Evolutionary conservation across 371 early-diverging fungal genomes (phyloP).

Genomic region (Mucor lusitanicus): DNA sequence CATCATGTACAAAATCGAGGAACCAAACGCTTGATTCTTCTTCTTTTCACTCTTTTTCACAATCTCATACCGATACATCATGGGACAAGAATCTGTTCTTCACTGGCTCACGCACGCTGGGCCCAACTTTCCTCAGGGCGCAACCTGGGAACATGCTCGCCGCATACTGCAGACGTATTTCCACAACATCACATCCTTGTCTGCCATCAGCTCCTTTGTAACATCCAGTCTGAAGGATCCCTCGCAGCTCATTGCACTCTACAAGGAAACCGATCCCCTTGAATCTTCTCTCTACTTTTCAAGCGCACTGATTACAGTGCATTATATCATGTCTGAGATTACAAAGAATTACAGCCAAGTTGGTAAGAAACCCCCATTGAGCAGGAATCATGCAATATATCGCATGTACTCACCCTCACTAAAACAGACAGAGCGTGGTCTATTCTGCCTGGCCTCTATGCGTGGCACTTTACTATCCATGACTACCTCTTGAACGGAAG

Average conservation of each 20-base stretch:
- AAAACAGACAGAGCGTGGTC: conserved; percentile 69
- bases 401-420: too few species aligned
- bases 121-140: conserved; percentile 7
- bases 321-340: conserved; percentile 36
- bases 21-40: not conserved
- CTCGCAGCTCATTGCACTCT: not conserved
- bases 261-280: conserved; percentile 30
- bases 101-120: not conserved
- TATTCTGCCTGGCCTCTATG: conserved; percentile 65
- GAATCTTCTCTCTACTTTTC: conserved; percentile 17
- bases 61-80: not conserved
- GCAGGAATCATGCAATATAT: not conserved
- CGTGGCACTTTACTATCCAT: conserved; percentile 57
- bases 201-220: conserved; percentile 6
- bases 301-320: conserved; percentile 16
- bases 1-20: not conserved
- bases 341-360: conserved; percentile 54
- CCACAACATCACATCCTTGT: not conserved
- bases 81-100: not conserved
- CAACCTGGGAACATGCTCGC: conserved; percentile 19
- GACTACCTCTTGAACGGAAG: conserved; percentile 33
- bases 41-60: too few species aligned
- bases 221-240: not conserved
- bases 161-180: not conserved
- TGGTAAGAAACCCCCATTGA: conserved; percentile 22